These are phyloP conservation scores for Rhizophora apiculata DNA, from an alignment of 345 rosid species.

Conservation along the genomic window DNA sequence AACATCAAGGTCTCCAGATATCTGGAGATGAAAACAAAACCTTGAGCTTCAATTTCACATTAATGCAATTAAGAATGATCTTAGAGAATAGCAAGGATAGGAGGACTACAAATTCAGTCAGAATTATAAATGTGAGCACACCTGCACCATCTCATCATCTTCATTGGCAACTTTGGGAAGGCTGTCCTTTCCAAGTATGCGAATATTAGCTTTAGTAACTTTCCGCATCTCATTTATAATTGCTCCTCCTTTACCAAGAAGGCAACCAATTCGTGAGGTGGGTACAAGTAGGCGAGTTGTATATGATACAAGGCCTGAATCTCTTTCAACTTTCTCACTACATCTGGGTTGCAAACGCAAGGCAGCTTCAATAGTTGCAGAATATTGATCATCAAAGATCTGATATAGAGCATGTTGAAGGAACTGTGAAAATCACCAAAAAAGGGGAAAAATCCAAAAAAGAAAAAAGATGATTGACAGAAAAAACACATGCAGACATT, in stretches of 20 bases:
- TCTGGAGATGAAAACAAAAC: slow-evolving; percentile 39
- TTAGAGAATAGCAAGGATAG: not conserved
- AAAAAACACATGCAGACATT: not conserved
- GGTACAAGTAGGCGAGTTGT: slow-evolving; percentile 93
- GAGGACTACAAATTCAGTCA: slow-evolving; percentile 1
- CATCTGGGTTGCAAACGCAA: slow-evolving; percentile 85
- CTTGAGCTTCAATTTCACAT: not conserved
- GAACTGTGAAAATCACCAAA: slow-evolving; percentile 6
- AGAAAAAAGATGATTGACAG: not conserved
- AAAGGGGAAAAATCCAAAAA: not conserved
- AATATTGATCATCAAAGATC: slow-evolving; percentile 78
- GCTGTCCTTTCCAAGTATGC: slow-evolving; percentile 77
- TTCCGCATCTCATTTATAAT: slow-evolving; percentile 92
- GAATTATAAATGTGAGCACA: slow-evolving; percentile 22
- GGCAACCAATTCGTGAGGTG: slow-evolving; percentile 88
- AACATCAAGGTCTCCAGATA: slow-evolving; percentile 88
- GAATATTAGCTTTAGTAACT: slow-evolving; percentile 82
- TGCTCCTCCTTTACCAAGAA: slow-evolving; percentile 90
- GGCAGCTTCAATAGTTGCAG: slow-evolving; percentile 89
- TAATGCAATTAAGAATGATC: not conserved
- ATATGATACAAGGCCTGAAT: slow-evolving; percentile 88
- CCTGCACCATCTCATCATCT: slow-evolving; percentile 99
- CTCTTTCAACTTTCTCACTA: slow-evolving; percentile 89
- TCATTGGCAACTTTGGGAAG: slow-evolving; percentile 85
- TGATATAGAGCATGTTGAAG: slow-evolving; percentile 22